Conservation (phyloP, 202 grass and related monocot genomes). For the Carex sylvatica region DNA sequence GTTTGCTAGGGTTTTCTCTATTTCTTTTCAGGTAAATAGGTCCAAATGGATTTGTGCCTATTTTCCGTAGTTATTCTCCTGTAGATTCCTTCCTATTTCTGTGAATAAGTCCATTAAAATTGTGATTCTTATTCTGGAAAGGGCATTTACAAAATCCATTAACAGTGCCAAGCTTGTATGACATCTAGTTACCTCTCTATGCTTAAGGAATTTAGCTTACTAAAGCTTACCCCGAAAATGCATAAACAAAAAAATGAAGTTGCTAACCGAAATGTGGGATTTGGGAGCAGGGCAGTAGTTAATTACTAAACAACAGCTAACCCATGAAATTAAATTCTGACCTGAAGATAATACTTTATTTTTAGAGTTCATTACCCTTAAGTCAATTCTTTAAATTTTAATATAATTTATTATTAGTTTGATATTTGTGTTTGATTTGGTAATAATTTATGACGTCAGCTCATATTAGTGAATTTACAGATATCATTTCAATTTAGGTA, state of each 20-base stretch:
- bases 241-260: background rate
- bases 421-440: background rate
- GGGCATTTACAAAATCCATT: background rate
- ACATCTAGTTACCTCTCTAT: background rate
- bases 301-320: background rate
- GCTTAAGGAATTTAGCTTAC: background rate
- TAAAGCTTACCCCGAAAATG: background rate
- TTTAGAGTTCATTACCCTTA: background rate
- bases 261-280: background rate
- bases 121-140: background rate
- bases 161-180: background rate
- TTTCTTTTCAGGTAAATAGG: too few species aligned
- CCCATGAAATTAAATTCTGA: background rate
- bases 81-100: background rate
- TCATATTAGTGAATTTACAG: background rate
- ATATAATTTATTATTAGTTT: background rate
- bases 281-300: background rate
- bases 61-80: background rate
- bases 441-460: background rate
- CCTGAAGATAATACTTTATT: background rate
- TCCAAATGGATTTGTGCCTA: background rate
- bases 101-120: background rate
- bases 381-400: background rate
- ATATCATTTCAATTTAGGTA: constrained; percentile 1
- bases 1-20: too few species aligned